Base-by-base conservation (phyloP, 2,329 filamentous ascomycete genomes). In the Neonectria sp. region DNA sequence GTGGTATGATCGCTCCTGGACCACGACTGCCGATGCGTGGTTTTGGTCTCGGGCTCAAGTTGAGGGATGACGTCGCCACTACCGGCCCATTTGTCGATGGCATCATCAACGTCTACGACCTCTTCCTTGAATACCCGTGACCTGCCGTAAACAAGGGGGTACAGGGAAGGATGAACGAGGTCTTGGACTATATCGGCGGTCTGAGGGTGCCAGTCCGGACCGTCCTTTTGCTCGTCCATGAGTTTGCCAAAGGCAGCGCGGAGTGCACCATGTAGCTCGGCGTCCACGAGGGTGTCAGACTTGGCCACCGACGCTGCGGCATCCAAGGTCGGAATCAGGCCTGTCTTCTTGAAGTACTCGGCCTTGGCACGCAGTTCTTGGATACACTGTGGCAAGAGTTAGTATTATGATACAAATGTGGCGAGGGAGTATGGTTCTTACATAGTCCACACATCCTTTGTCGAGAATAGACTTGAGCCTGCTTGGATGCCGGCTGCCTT, bases 321-420 rank as follows among this genome's bases (percentile, higher is more conserved):
- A 33, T 78, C 77, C 1, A 78, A 25, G 0, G 68, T 71, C 0
- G 71, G 75, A 2, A 88, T 71, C 12, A 85, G 76, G 0, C 77
- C 68, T 3, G 78, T 79, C 3, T 78, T 70, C 37, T 82, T 74
- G 55, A 82, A 82, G 33, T 82, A 77, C 12, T 75, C 70, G 0
- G 86, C 85, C 64, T 89, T 88, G 65, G 79, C 82, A 9, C 79
- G 79, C 0, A 89, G 78, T 61, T 89, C 86, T 9, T 69, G 17
- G 15, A 75, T 72, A 17, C 72, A 75, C 73, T 75, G 15, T 21
- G 29, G 3, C 9, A 15, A 33, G 11, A 4, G 9, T 52, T 13
- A 52, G n/a, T 11, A 12, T 6, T 6, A 9, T 25, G 11, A 27
- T n/a, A 9, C 27, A 3, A n/a, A 9, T 21, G 21, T 21, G 21